These are phyloP conservation scores for Ustilaginoidea virens DNA, from an alignment of 2,329 filamentous ascomycete genomes.

Conservation along the genomic window DNA sequence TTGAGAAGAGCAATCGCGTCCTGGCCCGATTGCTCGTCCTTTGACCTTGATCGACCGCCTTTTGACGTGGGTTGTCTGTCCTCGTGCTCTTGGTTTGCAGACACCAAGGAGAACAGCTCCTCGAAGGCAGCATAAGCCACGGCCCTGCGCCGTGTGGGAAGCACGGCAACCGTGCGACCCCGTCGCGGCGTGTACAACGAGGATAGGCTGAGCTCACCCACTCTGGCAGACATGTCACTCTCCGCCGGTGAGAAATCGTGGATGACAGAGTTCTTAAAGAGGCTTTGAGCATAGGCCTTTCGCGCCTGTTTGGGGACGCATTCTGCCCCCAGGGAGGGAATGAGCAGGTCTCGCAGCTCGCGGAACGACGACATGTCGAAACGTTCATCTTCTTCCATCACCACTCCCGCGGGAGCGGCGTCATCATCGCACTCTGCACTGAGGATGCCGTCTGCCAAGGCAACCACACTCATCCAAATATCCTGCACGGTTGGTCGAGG, in stretches of 20 bases:
- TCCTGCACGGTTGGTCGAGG: constrained; percentile 29
- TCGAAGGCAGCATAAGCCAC: constrained; percentile 73
- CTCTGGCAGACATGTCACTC: constrained; percentile 33
- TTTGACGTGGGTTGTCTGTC: too few relatives aligned
- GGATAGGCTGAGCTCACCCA: constrained; percentile 33
- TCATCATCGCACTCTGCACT: constrained; percentile 44
- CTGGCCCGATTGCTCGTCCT: constrained; percentile 1
- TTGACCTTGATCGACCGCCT: too few relatives aligned
- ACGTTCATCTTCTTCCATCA: constrained; percentile 53
- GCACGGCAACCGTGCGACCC: constrained; percentile 56
- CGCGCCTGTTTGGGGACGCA: constrained; percentile 52
- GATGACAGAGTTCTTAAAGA: constrained; percentile 73
- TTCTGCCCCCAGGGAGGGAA: constrained; percentile 53
- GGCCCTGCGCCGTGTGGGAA: constrained; percentile 46
- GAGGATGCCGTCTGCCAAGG: constrained; percentile 53
- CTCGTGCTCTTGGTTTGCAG: constrained; percentile 17
- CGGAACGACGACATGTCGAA: constrained; percentile 70
- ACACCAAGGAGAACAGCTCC: constrained; percentile 58
- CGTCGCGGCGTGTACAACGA: constrained; percentile 47
- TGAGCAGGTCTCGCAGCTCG: constrained; percentile 54
- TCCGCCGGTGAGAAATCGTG: constrained; percentile 46
- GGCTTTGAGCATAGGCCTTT: constrained; percentile 52
- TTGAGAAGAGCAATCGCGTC: constrained; percentile 23
- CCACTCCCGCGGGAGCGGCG: too few relatives aligned
- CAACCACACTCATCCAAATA: constrained; percentile 58